phyloP scores from a whole-genome alignment of 2,329 filamentous ascomycete species.

The Cryphonectria naterciae region DNA sequence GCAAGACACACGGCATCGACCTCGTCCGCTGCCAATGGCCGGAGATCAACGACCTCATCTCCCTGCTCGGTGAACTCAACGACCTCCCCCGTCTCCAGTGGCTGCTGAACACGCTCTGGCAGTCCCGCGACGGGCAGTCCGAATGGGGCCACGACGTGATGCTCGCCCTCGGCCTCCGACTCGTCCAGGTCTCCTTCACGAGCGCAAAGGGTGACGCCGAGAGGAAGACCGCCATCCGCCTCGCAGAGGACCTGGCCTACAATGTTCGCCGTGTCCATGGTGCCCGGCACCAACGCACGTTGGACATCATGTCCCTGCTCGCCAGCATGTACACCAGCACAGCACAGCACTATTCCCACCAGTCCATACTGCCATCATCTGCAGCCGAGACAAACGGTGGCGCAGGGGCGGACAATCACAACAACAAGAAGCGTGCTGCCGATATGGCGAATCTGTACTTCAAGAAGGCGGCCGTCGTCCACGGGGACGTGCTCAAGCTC shows the following conservation, averaged over 20 bases:
- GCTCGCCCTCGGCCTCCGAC: constrained; percentile 12
- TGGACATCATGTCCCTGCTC: constrained; percentile 12
- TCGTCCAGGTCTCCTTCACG: constrained; percentile 13
- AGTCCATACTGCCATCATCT: background rate
- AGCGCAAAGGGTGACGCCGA: background rate
- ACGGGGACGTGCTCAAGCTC: constrained; percentile 16
- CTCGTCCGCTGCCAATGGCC: constrained; percentile 12
- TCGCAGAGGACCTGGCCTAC: constrained; percentile 17
- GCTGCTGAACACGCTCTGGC: constrained; percentile 9
- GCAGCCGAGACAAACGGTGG: background rate
- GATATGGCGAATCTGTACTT: constrained; percentile 15
- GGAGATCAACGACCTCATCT: constrained; percentile 12
- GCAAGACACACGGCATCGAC: constrained; percentile 12
- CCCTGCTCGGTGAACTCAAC: constrained; percentile 10
- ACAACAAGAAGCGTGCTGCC: background rate
- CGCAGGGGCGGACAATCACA: background rate
- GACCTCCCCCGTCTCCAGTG: constrained; percentile 12
- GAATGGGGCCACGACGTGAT: constrained; percentile 14
- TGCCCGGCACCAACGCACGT: background rate
- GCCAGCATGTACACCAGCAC: constrained; percentile 17
- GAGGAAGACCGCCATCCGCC: constrained; percentile 8
- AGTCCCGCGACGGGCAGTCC: constrained; percentile 11
- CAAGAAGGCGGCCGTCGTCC: constrained; percentile 12
- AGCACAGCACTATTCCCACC: background rate
- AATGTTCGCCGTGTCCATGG: constrained; percentile 13